Percentiles rank a stretch among this genome's conserved stretches.
These are phyloP conservation scores for Penicillium verrucosum DNA, from an alignment of 2,329 filamentous ascomycete species.

Conservation along the genomic window DNA sequence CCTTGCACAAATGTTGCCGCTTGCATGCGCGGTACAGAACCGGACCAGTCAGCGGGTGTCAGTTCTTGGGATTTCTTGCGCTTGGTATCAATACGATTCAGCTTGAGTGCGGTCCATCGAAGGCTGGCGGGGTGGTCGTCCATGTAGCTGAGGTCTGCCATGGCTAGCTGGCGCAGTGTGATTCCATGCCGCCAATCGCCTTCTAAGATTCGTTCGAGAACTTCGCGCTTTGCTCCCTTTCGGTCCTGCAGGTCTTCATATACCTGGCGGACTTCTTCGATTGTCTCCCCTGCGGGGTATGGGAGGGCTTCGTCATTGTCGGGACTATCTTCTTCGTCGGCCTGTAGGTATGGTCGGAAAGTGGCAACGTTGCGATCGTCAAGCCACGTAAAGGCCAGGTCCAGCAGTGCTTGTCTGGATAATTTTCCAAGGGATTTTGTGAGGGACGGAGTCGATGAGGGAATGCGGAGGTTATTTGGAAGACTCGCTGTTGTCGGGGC, in stretches of 20 bases:
- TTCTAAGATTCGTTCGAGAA: slow-evolving; percentile 55
- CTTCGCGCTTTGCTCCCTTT: slow-evolving; percentile 52
- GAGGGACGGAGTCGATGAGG: slow-evolving; percentile 62
- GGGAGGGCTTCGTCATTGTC: slow-evolving; percentile 62
- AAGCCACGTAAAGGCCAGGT: slow-evolving; percentile 74
- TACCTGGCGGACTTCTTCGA: slow-evolving; percentile 63
- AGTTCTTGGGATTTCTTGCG: slow-evolving; percentile 19
- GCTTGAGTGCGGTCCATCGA: slow-evolving; percentile 54
- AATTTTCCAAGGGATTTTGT: slow-evolving; percentile 66
- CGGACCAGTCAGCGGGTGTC: slow-evolving; percentile 32
- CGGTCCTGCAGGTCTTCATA: slow-evolving; percentile 60
- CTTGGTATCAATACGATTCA: slow-evolving; percentile 32
- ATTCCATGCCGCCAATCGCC: slow-evolving; percentile 57
- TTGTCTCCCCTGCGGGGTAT: slow-evolving; percentile 64
- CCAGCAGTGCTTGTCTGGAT: slow-evolving; percentile 67
- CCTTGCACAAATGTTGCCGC: slow-evolving; percentile 75
- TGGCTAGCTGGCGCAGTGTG: slow-evolving; percentile 54
- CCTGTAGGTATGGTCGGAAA: slow-evolving; percentile 58
- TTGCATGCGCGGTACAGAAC: slow-evolving; percentile 66
- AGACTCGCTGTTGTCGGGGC: slow-evolving; percentile 70
- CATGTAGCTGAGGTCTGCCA: slow-evolving; percentile 53
- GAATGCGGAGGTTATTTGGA: slow-evolving; percentile 66
- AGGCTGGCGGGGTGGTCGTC: slow-evolving; percentile 52
- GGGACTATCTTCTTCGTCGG: slow-evolving; percentile 48
- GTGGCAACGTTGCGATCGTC: slow-evolving; percentile 60